phyloP scores from a whole-genome alignment of 2,329 filamentous ascomycete species.

The Dactylonectria macrodidyma region DNA sequence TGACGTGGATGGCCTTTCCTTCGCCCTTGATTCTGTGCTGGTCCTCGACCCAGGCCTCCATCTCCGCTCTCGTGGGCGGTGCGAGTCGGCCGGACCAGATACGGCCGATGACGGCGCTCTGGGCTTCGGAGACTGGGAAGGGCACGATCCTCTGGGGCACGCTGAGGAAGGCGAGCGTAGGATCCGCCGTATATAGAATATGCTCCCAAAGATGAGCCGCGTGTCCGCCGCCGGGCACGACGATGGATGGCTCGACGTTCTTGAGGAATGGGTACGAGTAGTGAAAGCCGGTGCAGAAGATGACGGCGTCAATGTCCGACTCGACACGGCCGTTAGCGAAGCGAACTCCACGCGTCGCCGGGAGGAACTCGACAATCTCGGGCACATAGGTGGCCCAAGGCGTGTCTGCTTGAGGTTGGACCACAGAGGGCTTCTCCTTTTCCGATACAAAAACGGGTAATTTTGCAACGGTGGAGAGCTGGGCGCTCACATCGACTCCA shows the following conservation, averaged over 20 bases:
- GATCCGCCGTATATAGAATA: slow-evolving; percentile 75
- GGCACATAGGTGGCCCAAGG: slow-evolving; percentile 54
- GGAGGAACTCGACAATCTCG: slow-evolving; percentile 63
- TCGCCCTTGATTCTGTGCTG: slow-evolving; percentile 66
- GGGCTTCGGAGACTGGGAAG: slow-evolving; percentile 79
- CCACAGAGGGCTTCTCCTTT: slow-evolving; percentile 53
- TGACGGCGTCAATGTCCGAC: slow-evolving; percentile 76
- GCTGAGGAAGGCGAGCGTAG: slow-evolving; percentile 76
- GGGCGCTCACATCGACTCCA: slow-evolving; percentile 78
- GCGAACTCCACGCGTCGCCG: slow-evolving; percentile 65
- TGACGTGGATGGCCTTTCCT: slow-evolving; percentile 57
- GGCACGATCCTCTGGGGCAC: slow-evolving; percentile 80
- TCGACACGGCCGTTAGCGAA: slow-evolving; percentile 77
- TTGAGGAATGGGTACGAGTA: slow-evolving; percentile 83
- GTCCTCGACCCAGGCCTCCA: slow-evolving; percentile 73
- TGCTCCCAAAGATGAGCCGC: slow-evolving; percentile 81
- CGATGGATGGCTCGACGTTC: slow-evolving; percentile 60
- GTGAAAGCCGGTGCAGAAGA: slow-evolving; percentile 91
- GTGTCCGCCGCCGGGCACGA: slow-evolving; percentile 73
- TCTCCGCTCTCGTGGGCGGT: slow-evolving; percentile 68
- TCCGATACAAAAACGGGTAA: slow-evolving; percentile 70
- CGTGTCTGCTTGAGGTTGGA: slow-evolving; percentile 43
- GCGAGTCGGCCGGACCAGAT: slow-evolving; percentile 74
- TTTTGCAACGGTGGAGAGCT: slow-evolving; percentile 70
- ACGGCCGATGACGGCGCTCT: slow-evolving; percentile 76